Evolutionary conservation across 768 basidiomycete genomes (phyloP).

Genomic region (Termitomyces sp.): DNA sequence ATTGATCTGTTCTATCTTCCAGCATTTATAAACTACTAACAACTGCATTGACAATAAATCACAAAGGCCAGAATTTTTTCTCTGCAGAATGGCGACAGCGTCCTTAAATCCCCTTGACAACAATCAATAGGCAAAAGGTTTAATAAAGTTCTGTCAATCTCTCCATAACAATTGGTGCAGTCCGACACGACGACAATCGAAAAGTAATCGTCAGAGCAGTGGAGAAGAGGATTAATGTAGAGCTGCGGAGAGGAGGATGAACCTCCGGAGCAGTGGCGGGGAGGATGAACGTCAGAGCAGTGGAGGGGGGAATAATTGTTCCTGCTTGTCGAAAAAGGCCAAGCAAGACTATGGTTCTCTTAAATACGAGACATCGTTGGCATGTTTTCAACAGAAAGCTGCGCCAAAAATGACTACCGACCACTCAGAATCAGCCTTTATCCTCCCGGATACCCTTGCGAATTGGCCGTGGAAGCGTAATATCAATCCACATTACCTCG

Average conservation of each 20-base stretch:
- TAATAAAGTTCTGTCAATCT: background rate
- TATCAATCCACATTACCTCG: slow-evolving; percentile 31
- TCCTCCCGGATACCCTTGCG: slow-evolving; percentile 22
- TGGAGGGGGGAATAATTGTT: background rate
- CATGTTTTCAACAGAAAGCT: background rate
- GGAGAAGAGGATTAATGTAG: background rate
- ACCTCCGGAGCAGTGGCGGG: no score
- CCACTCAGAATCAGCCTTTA: background rate
- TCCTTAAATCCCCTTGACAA: background rate
- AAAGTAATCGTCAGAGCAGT: background rate
- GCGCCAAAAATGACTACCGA: background rate
- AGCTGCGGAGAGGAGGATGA: no score
- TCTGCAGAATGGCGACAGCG: background rate
- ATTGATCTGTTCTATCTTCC: no score
- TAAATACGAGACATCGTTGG: background rate
- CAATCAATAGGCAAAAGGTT: background rate
- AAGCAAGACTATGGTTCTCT: background rate
- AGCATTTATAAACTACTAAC: no score
- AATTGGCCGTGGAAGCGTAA: slow-evolving; percentile 39
- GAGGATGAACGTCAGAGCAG: background rate
- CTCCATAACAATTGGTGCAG: background rate
- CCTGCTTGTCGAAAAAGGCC: no score
- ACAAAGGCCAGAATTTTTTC: background rate
- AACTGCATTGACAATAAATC: background rate
- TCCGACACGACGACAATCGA: background rate